Evolutionary conservation across 257 asterid genomes (phyloP), one percentile per base, ranked within the genome.

Genomic region (Henckelia pumila): DNA sequence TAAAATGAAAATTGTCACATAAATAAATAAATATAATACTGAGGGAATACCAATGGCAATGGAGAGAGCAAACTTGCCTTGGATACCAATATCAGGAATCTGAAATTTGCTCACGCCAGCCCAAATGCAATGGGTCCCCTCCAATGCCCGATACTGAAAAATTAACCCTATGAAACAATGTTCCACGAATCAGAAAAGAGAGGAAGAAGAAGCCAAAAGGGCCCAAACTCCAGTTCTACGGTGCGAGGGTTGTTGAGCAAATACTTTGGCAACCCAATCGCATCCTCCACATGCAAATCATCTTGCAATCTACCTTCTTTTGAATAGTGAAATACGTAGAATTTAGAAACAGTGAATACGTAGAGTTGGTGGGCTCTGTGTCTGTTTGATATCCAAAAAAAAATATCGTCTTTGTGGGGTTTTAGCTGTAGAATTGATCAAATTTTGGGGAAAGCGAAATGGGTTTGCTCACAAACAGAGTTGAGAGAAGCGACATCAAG

Each of bases 391-490:
- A 4, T 11, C 4, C 19, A 4, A 13, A 44, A 35, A 44, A 13
- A 44, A 0, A 13, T 4, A 44, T n/a, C 19, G 21, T 16, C 55
- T 47, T 44, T 47, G 21, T 47, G 55, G 55, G 55, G 55, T 16
- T 47, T 14, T 47, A 1, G 55, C 21, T 47, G 55, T 14, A 47
- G 5, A 47, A 47, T 47, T 5, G 55, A 47, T 17, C 3, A 0
- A 16, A 1, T 47, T 16, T 16, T 13, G 52, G 8, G 20, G 62
- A 26, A 21, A 56, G 7, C n/a, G 67, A 68, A 24, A 82, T 82
- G 87, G 85, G 87, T 35, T 68, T 79, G 68, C 75, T 82, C 24
- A 62, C 83, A 30, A 82, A 82, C 70, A 74, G 85, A 73, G 87
- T 75, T 56, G 79, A 79, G 47, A 75, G 81, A 24, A 73, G 66